A percentile compares a stretch with the other conserved stretches of the same genome.
phyloP scores from a whole-genome alignment of 176 grass and related monocot species.

The Carex littledalei region DNA sequence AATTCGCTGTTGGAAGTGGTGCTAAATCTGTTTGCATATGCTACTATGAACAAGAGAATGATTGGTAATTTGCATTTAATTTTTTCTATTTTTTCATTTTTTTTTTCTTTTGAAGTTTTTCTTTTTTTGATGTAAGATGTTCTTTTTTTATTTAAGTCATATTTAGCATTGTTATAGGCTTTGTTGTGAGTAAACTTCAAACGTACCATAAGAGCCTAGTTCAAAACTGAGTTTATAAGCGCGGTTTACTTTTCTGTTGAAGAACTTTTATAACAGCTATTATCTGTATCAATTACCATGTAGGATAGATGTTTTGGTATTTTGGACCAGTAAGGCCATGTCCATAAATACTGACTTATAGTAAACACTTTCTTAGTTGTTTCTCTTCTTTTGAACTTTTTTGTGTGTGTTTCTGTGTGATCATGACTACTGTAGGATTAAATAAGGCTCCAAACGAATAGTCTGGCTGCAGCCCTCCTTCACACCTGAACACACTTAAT shows the following conservation, averaged over 20 bases:
- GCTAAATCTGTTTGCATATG: constrained; percentile 96
- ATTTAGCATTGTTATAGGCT: not conserved
- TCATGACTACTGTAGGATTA: not conserved
- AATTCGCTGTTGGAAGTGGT: constrained; percentile 98
- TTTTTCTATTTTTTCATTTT: too few relatives aligned
- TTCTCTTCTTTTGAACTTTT: not conserved
- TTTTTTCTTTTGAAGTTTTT: not conserved
- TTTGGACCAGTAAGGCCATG: not conserved
- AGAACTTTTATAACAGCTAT: not conserved
- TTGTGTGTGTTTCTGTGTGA: not conserved
- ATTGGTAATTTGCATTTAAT: constrained; percentile 75
- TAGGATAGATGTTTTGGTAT: too few relatives aligned
- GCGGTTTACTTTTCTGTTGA: not conserved
- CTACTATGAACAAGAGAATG: constrained; percentile 94
- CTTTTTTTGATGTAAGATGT: not conserved
- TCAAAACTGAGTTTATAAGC: not conserved
- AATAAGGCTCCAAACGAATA: not conserved
- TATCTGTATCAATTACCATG: not conserved
- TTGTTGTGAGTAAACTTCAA: not conserved
- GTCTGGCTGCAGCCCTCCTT: not conserved
- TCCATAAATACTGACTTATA: not conserved
- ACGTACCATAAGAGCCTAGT: not conserved
- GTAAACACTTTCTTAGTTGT: not conserved
- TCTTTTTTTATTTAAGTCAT: not conserved
- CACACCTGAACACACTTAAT: not conserved